Percentiles rank a stretch among this genome's conserved stretches.
These are phyloP conservation scores for Venturia asperata DNA, from an alignment of 2,329 filamentous ascomycete genomes.

Conservation along the genomic window DNA sequence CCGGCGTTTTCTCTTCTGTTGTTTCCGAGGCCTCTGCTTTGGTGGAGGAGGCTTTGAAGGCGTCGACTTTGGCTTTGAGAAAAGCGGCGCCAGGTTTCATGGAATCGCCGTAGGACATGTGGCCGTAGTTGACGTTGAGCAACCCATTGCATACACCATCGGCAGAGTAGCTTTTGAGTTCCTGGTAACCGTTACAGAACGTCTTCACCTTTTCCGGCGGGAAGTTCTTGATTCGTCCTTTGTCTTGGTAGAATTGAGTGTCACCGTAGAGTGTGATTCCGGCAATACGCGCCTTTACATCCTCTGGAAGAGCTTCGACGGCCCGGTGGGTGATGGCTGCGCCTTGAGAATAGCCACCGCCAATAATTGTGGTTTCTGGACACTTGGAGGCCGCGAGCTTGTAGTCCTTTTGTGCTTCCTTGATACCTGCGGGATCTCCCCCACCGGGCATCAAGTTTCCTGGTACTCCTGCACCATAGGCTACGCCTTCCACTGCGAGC, in stretches of 20 bases:
- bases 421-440: slow-evolving; percentile 29
- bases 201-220: slow-evolving; percentile 30
- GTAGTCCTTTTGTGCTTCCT: slow-evolving; percentile 33
- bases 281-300: slow-evolving; percentile 29
- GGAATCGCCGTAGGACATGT: slow-evolving; percentile 15
- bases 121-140: slow-evolving; percentile 25
- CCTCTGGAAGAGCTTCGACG: slow-evolving; percentile 27
- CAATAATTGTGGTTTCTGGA: slow-evolving; percentile 32
- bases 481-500: slow-evolving; percentile 25
- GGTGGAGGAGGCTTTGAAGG: neutral
- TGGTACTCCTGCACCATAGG: slow-evolving; percentile 32
- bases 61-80: slow-evolving; percentile 9
- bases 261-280: slow-evolving; percentile 37
- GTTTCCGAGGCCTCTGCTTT: no score
- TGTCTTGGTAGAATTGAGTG: slow-evolving; percentile 34
- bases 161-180: slow-evolving; percentile 16
- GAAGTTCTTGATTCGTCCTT: slow-evolving; percentile 31
- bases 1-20: no score
- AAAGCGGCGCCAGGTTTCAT: neutral
- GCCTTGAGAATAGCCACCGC: slow-evolving; percentile 38
- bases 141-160: slow-evolving; percentile 36
- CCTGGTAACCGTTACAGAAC: slow-evolving; percentile 27
- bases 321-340: slow-evolving; percentile 34
- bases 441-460: slow-evolving; percentile 32
- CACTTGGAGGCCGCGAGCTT: slow-evolving; percentile 33